These are phyloP conservation scores for Murraya paniculata DNA, from an alignment of 345 rosid genomes.

Conservation along the genomic window DNA sequence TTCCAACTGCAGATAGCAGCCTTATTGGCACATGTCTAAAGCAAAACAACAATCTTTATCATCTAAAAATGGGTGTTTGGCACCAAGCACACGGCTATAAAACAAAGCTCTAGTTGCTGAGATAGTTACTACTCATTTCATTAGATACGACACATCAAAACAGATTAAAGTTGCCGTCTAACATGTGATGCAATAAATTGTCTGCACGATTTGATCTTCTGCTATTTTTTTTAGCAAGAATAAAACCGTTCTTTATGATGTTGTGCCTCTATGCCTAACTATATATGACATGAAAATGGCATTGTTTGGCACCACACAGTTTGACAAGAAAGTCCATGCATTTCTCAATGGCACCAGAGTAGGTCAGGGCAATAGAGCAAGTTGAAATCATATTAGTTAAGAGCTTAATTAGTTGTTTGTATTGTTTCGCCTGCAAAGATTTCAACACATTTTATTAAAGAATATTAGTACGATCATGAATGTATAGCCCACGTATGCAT, in stretches of 20 bases:
- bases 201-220: neutral
- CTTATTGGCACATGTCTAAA: neutral
- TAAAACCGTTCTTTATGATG: neutral
- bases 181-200: slow-evolving; percentile 7
- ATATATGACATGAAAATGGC: neutral
- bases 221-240: neutral
- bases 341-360: neutral
- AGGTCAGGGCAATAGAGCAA: neutral
- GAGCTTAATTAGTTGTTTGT: neutral
- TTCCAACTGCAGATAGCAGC: neutral
- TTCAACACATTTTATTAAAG: neutral
- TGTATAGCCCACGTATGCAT: neutral
- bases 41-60: neutral
- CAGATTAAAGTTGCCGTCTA: neutral
- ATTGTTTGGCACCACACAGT: neutral
- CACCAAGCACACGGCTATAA: slow-evolving; percentile 4
- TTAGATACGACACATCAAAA: neutral
- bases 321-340: neutral
- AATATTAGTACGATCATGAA: neutral
- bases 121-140: neutral
- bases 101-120: neutral
- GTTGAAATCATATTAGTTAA: neutral
- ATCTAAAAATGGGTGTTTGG: slow-evolving; percentile 11
- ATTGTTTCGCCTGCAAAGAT: neutral
- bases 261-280: slow-evolving; percentile 1